phyloP scores from a whole-genome alignment of 176 grass and related monocot genomes.

The Paspalum vaginatum region DNA sequence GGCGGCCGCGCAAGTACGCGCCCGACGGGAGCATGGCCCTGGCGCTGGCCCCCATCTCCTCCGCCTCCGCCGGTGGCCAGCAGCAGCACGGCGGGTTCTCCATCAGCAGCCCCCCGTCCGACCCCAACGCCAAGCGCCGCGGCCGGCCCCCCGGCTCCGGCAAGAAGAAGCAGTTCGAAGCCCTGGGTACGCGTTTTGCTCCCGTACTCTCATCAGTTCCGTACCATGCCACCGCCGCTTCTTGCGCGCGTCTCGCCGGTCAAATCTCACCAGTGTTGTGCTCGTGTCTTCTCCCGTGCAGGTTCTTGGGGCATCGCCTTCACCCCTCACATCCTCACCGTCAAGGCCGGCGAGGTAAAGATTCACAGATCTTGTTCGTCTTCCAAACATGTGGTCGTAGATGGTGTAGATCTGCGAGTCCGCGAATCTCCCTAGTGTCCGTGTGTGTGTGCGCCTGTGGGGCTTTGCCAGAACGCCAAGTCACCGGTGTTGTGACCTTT shows the following conservation, averaged over 20 bases:
- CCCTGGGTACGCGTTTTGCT: slow-evolving; percentile 65
- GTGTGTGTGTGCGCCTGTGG: background rate
- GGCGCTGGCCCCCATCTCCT: slow-evolving; percentile 74
- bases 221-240: background rate
- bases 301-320: slow-evolving; percentile 91
- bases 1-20: slow-evolving; percentile 94
- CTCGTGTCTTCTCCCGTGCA: slow-evolving; percentile 40
- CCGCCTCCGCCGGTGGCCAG: slow-evolving; percentile 43
- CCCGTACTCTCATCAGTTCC: background rate
- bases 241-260: background rate
- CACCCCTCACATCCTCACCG: slow-evolving; percentile 89
- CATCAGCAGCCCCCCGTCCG: slow-evolving; percentile 68
- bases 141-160: slow-evolving; percentile 93
- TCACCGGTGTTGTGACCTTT: slow-evolving; percentile 6
- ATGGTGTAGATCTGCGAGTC: slow-evolving; percentile 28
- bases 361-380: slow-evolving; percentile 35
- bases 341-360: slow-evolving; percentile 97
- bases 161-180: slow-evolving; percentile 99
- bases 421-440: background rate
- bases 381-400: background rate
- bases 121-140: slow-evolving; percentile 79
- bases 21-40: slow-evolving; percentile 86
- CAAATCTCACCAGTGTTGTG: slow-evolving; percentile 27
- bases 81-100: slow-evolving; percentile 61
- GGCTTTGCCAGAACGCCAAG: slow-evolving; percentile 6